Evolutionary conservation across 495 filamentous ascomycete species (phyloP).

Genomic region (Penicillium lagena): DNA sequence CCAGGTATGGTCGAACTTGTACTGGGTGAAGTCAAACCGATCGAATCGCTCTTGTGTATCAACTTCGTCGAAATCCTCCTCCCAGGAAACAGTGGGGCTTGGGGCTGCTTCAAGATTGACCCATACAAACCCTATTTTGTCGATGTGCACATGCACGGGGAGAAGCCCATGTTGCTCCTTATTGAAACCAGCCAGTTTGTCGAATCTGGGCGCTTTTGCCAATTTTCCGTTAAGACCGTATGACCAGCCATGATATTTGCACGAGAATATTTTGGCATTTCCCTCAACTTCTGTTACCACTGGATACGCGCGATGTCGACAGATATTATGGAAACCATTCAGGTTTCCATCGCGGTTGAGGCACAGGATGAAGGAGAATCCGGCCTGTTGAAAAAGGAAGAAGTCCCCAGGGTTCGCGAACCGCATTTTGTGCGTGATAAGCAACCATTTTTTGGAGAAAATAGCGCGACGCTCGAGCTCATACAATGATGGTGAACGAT

Average conservation of each 20-base stretch:
- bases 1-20: conserved; percentile 41
- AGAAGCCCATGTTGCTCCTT: conserved; percentile 44
- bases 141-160: conserved; percentile 39
- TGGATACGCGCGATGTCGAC: conserved; percentile 51
- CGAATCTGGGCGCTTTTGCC: conserved; percentile 51
- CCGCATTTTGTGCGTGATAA: conserved; percentile 42
- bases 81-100: conserved; percentile 32
- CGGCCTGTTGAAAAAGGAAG: conserved; percentile 38
- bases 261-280: conserved; percentile 43
- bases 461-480: conserved; percentile 49
- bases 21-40: conserved; percentile 37
- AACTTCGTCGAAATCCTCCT: conserved; percentile 30
- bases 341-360: conserved; percentile 41
- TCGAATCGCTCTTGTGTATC: conserved; percentile 30
- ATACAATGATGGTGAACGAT: conserved; percentile 41
- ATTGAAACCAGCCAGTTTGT: conserved; percentile 48
- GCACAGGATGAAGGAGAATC: conserved; percentile 43
- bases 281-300: conserved; percentile 45
- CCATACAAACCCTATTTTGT: conserved; percentile 41
- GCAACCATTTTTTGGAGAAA: conserved; percentile 48
- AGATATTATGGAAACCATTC: conserved; percentile 56
- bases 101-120: conserved; percentile 37
- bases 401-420: conserved; percentile 44
- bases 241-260: conserved; percentile 57
- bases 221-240: conserved; percentile 52